Conservation (phyloP, 2,329 filamentous ascomycete species). For the Exutisphaerella laricina region DNA sequence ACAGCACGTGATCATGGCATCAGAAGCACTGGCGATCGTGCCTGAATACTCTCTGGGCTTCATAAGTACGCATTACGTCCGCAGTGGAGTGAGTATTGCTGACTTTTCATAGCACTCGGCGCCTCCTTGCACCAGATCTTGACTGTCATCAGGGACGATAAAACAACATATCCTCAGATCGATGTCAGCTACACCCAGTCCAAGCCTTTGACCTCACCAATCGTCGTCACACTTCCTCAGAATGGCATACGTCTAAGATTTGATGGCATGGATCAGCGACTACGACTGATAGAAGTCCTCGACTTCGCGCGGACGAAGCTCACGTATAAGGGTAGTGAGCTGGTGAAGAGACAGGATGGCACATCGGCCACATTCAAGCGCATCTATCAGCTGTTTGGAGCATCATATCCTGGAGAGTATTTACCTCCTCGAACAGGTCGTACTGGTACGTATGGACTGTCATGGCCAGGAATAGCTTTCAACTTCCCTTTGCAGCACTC, state of each 20-base stretch:
- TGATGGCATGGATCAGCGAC: constrained; percentile 84
- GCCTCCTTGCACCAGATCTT: constrained; percentile 87
- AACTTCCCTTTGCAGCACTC: constrained; percentile 74
- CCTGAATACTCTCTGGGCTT: constrained; percentile 34
- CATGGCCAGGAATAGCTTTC: constrained; percentile 91
- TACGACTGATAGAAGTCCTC: constrained; percentile 83
- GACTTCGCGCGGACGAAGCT: constrained; percentile 84
- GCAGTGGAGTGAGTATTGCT: too few species aligned
- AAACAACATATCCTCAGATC: constrained; percentile 73
- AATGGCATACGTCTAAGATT: constrained; percentile 90
- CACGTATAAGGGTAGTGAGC: constrained; percentile 73
- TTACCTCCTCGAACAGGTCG: constrained; percentile 56
- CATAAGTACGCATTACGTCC: constrained; percentile 31
- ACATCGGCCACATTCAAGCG: constrained; percentile 31
- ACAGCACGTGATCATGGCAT: too few species aligned
- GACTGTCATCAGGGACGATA: constrained; percentile 81
- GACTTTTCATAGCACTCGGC: constrained; percentile 67
- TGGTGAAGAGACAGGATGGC: constrained; percentile 58
- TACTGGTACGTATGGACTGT: constrained; percentile 77
- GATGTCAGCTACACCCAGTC: constrained; percentile 75
- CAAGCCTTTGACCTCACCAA: constrained; percentile 66
- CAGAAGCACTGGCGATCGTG: constrained; percentile 18
- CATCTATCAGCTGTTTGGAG: constrained; percentile 88
- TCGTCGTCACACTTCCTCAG: constrained; percentile 68
- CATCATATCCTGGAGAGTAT: constrained; percentile 91